A percentile compares a stretch with the other conserved stretches of the same genome.
These are phyloP conservation scores for Helicostylum pulchrum DNA, from an alignment of 192 early-diverging fungal genomes.

Conservation along the genomic window DNA sequence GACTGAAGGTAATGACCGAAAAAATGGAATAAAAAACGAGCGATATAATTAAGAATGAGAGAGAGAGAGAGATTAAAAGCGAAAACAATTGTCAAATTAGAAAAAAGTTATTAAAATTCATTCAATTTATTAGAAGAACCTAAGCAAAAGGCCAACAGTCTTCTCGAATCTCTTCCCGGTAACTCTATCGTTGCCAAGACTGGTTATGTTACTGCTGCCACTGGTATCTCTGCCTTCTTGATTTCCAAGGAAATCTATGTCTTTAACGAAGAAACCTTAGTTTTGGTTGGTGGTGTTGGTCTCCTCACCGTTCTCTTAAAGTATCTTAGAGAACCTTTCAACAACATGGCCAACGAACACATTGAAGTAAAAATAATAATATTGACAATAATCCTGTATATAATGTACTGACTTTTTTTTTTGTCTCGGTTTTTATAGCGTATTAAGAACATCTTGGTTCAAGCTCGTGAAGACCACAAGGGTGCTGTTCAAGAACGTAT, in stretches of 20 bases:
- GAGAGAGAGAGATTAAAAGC: too few species aligned
- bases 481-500: constrained; percentile 86
- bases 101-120: constrained; percentile 2
- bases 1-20: constrained; percentile 17
- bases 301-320: constrained; percentile 77
- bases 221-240: constrained; percentile 81
- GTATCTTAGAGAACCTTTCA: constrained; percentile 78
- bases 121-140: constrained; percentile 53
- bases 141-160: constrained; percentile 78
- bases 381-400: neutral
- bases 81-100: too few species aligned
- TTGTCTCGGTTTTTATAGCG: constrained; percentile 43
- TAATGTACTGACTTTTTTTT: neutral
- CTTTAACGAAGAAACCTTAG: constrained; percentile 89
- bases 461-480: constrained; percentile 92
- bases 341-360: constrained; percentile 68
- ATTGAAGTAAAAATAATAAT: constrained; percentile 26
- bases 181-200: constrained; percentile 87
- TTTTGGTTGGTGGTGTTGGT: constrained; percentile 76
- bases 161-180: constrained; percentile 92
- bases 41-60: neutral
- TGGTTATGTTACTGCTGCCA: constrained; percentile 75
- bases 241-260: constrained; percentile 99
- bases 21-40: neutral
- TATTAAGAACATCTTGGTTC: constrained; percentile 75